Evolutionary conservation across 2,329 filamentous ascomycete genomes (phyloP), one percentile per base, ranked within the genome.

Genomic region (Periconia digitata): DNA sequence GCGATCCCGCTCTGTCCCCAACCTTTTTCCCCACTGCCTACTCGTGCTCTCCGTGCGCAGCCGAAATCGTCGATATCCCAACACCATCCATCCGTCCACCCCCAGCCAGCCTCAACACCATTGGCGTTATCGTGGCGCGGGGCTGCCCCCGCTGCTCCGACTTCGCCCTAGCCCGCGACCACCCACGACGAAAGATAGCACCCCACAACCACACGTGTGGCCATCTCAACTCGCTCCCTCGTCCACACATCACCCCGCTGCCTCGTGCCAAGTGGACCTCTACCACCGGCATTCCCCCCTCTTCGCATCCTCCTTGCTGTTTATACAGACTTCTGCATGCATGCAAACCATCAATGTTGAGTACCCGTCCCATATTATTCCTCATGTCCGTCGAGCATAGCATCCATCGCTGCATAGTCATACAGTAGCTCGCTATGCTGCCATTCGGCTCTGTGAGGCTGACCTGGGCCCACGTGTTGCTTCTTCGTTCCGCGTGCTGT

Each of bases 91-190:
- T 51, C 57, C 51, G 43, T 58, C 62, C 66, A 66, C 63, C 56
- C 58, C 44, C 56, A 46, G 45, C 49, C 58, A 44, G 27, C 46
- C 58, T 44, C 55, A 60, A 50, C 53, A 55, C 56, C 34, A 67
- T 67, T 67, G 66, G 66, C 53, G 59, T 67, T 66, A 62, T 66
- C 63, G 50, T 34, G 42, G 50, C 56, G 62, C 60, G 63, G 60
- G 61, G 61, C 60, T 38, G 39, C 42, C 36, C 42, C 50, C 40
- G 49, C 47, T 44, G 47, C 58, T 66, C 64, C 63, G 63, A 63
- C 49, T 43, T 66, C 64, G 66, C 63, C 56, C 48, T 44, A 43
- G 27, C 35, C 43, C 17, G 12, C n/a, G 29, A 39, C 13, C 22
- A 51, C 45, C 55, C 49, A 49, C 53, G 54, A 55, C 49, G 22